These are phyloP conservation scores for Cetraspora pellucida DNA, from an alignment of 192 early-diverging fungal species.

Conservation along the genomic window DNA sequence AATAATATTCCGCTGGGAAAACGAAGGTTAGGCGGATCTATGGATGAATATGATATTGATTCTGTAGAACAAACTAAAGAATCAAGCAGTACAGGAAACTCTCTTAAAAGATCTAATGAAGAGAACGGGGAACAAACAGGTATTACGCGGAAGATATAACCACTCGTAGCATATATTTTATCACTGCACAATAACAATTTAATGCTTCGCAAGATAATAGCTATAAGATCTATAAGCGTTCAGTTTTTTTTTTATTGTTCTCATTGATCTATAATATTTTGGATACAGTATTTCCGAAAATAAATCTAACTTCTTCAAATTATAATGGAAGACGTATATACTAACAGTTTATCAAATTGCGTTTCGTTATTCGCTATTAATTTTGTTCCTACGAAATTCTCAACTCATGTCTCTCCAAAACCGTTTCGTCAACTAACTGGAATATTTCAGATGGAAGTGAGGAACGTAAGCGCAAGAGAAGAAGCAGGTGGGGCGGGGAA, in stretches of 20 bases:
- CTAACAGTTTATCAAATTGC: constrained; percentile 25
- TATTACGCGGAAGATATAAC: neutral
- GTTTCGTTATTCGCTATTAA: constrained; percentile 24
- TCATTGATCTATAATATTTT: neutral
- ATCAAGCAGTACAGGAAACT: neutral
- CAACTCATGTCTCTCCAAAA: constrained; percentile 3
- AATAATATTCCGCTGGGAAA: constrained; percentile 32
- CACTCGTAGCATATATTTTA: no score
- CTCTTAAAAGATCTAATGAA: constrained; percentile 8
- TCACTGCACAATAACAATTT: no score
- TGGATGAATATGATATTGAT: neutral
- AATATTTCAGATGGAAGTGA: constrained; percentile 43
- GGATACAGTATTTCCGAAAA: neutral
- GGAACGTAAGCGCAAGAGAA: constrained; percentile 67
- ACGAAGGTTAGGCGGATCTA: constrained; percentile 7
- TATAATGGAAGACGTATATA: neutral
- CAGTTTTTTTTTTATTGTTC: no score
- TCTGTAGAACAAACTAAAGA: neutral
- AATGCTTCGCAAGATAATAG: no score
- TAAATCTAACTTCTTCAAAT: neutral
- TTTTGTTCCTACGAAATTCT: constrained; percentile 7
- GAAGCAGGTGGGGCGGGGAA: constrained; percentile 88
- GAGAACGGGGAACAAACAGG: constrained; percentile 5
- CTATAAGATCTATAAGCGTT: no score
- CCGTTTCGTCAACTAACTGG: constrained; percentile 30